Percentiles rank a stretch among this genome's conserved stretches.
Conservation (phyloP, 164 flowering plant genomes). For the Magnolia sinica region DNA sequence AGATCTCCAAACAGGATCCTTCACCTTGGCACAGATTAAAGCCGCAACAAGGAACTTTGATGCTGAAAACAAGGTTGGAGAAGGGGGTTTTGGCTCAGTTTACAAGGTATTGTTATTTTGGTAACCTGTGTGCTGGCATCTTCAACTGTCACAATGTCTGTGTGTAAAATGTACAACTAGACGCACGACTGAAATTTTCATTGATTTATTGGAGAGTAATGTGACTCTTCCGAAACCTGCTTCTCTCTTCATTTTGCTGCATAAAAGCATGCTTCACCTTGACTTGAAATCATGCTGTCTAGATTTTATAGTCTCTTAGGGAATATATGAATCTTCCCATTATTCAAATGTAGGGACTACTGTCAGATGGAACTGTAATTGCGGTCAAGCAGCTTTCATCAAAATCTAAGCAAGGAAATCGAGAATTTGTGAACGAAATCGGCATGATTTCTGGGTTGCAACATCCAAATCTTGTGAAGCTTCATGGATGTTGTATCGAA, state of each 20-base stretch:
- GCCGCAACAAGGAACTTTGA: slow-evolving; percentile 34
- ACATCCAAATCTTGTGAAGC: slow-evolving; percentile 77
- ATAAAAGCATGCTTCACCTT: too few species aligned
- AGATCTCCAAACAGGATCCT: slow-evolving; percentile 27
- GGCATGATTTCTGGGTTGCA: slow-evolving; percentile 80
- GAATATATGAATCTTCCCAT: not conserved
- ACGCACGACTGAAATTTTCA: too few species aligned
- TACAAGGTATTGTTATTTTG: slow-evolving; percentile 24
- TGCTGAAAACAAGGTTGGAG: slow-evolving; percentile 30
- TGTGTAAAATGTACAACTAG: too few species aligned
- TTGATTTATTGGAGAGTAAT: too few species aligned
- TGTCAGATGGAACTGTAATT: slow-evolving; percentile 63
- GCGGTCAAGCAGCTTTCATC: slow-evolving; percentile 85
- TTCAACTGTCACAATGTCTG: too few species aligned
- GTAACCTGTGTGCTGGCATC: not conserved
- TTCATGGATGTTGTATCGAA: slow-evolving; percentile 74
- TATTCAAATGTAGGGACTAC: slow-evolving; percentile 44
- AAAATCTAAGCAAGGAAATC: slow-evolving; percentile 80
- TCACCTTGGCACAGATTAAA: slow-evolving; percentile 31
- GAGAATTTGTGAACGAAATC: slow-evolving; percentile 77
- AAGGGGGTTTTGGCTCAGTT: slow-evolving; percentile 37
- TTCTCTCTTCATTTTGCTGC: too few species aligned
- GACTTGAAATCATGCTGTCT: too few species aligned
- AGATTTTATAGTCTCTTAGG: too few species aligned
- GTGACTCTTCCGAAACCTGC: too few species aligned